Conservation (phyloP, 371 early-diverging fungal species). For the Fennellomyces sp. region DNA sequence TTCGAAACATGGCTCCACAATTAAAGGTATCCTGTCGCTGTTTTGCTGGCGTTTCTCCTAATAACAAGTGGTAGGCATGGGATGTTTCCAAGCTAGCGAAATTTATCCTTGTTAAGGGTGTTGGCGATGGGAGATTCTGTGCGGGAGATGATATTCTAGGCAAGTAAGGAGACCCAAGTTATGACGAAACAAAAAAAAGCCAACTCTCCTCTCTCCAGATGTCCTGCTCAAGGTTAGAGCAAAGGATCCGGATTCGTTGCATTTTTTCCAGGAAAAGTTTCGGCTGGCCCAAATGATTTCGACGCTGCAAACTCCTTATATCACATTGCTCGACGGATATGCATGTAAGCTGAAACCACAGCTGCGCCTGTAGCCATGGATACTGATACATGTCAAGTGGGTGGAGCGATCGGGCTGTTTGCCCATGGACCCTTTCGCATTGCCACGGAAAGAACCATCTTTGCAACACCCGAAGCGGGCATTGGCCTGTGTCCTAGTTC, state of each 20-base stretch:
- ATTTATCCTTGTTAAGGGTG: conserved; percentile 83
- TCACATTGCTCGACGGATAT: conserved; percentile 89
- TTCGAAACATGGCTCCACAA: conserved; percentile 83
- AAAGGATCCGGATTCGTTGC: conserved; percentile 65
- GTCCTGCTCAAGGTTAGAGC: conserved; percentile 30
- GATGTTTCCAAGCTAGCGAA: conserved; percentile 85
- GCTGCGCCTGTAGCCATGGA: neutral
- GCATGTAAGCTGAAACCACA: conserved; percentile 63
- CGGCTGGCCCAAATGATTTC: conserved; percentile 89
- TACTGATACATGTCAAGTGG: conserved; percentile 63
- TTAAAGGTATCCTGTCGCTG: conserved; percentile 79
- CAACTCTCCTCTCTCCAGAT: conserved; percentile 18
- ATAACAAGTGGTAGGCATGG: conserved; percentile 69
- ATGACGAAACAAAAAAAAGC: neutral
- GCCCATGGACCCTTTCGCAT: conserved; percentile 95
- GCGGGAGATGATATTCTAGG: conserved; percentile 95
- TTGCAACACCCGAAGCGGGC: conserved; percentile 92
- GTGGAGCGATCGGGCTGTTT: conserved; percentile 95
- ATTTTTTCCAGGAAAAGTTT: conserved; percentile 93
- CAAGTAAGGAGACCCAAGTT: conserved; percentile 18
- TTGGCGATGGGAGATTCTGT: conserved; percentile 84
- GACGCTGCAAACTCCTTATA: conserved; percentile 84
- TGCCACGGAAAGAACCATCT: conserved; percentile 90
- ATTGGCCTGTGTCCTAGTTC: conserved; percentile 96
- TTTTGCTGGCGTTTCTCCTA: neutral